phyloP scores from a whole-genome alignment of 257 asterid species.

The Nicotiana otophora region DNA sequence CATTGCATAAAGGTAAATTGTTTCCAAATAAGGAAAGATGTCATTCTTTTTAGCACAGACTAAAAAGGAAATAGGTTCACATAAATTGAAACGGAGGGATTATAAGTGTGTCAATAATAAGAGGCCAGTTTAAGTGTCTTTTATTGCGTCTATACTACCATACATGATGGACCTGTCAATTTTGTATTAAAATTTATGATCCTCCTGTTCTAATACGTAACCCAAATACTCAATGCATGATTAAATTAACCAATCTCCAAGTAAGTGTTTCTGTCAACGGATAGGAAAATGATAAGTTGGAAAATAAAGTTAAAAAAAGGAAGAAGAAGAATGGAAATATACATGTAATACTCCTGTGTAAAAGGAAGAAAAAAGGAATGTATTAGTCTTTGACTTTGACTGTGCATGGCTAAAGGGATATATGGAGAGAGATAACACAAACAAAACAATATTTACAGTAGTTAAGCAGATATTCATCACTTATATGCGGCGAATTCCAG shows the following conservation, averaged over 20 bases:
- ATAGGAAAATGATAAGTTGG: neutral
- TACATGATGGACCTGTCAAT: neutral
- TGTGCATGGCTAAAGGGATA: constrained; percentile 1
- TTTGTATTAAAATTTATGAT: neutral
- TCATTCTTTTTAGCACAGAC: too few species aligned
- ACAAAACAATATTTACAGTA: constrained; percentile 23
- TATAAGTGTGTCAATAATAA: too few species aligned
- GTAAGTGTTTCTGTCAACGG: neutral
- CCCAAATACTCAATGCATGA: neutral
- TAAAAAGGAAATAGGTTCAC: too few species aligned
- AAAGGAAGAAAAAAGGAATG: neutral
- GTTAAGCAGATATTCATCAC: constrained; percentile 42
- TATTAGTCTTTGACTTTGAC: constrained; percentile 17
- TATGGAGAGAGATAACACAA: neutral
- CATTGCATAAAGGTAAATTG: too few species aligned
- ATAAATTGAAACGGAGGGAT: too few species aligned
- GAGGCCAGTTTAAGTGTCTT: too few species aligned
- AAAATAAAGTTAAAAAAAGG: neutral
- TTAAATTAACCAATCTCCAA: neutral
- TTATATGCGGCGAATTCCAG: constrained; percentile 42
- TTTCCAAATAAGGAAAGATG: too few species aligned
- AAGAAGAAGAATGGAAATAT: neutral
- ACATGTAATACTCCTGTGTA: neutral
- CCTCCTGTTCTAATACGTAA: neutral
- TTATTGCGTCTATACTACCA: too few species aligned